Evolutionary conservation across 2,329 filamentous ascomycete genomes (phyloP), one percentile per base, ranked within the genome.

Genomic region (Graphiopsis chlorocephala): DNA sequence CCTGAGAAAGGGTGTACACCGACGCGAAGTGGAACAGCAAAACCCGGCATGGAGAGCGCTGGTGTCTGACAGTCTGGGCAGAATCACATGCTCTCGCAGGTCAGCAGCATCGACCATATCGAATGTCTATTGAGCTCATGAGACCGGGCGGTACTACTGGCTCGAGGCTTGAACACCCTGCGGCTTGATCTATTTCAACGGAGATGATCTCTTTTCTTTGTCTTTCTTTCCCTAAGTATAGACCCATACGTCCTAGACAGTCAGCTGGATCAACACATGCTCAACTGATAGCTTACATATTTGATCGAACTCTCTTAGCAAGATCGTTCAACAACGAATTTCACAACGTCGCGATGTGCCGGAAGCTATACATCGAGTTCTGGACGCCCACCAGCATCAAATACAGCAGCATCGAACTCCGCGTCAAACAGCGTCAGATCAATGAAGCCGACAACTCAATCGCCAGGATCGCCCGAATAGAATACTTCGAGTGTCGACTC

Each of bases 381-480:
- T 59, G 56, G 56, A 59, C 56, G 11, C 56, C 56, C 35, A 59
- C 35, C 23, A 29, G 29, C 35, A 47, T 47, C 56, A 45, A 45
- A 29, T 23, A 58, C 23, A 23, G 15, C 53, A 56, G 53, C 53
- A 28, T 56, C 28, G 53, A 56, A 56, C 14, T 20, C 28, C 52
- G 25, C 7, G 26, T 31, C 52, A 33, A 55, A n/a, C 52, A 29
- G 14, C 25, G n/a, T 3, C 55, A 58, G 11, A 33, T 58, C 23
- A 25, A 33, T 3, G 55, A 58, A 33, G 14, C 20, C 15, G 31
- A 38, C 15, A 58, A 58, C 55, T 35, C 55, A 23, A 11, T 58
- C 33, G 55, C 55, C 23, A 17, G 20, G 7, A 38, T 58, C 35
- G 15, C 28, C 14, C 33, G 55, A 23, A 17, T 58, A 11, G 26